Evolutionary conservation across 768 basidiomycete species (phyloP).

Genomic region (Auricularia sp.): DNA sequence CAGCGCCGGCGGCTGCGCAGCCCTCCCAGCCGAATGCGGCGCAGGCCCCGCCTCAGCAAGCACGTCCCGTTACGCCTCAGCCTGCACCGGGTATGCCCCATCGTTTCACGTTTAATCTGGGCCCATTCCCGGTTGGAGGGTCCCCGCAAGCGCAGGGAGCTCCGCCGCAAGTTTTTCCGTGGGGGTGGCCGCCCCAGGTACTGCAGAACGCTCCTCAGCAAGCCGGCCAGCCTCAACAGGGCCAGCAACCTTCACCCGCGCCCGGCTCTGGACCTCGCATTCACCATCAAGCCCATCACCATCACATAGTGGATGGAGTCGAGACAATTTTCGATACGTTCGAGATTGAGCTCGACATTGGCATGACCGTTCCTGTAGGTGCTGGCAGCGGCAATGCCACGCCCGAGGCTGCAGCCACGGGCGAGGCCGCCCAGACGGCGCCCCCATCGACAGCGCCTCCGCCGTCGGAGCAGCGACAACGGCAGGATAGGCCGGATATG

Average conservation of each 20-base stretch:
- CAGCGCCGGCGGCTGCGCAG: no score
- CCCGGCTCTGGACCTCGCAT: background rate
- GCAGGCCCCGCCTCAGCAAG: background rate
- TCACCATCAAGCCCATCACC: background rate
- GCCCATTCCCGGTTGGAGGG: background rate
- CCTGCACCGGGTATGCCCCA: background rate
- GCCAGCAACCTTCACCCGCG: background rate
- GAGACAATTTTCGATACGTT: background rate
- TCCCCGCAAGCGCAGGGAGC: background rate
- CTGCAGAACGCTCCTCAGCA: background rate
- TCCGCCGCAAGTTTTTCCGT: background rate
- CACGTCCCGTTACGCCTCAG: background rate
- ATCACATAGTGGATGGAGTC: background rate
- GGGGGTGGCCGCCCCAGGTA: background rate
- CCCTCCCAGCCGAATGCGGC: background rate
- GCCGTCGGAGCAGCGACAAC: constrained; percentile 5
- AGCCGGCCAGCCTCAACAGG: background rate
- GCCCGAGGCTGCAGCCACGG: background rate
- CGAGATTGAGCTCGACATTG: background rate
- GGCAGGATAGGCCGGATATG: background rate
- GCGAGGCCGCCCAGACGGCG: background rate
- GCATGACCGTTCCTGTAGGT: background rate
- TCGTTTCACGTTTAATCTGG: background rate
- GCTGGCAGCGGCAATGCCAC: background rate
- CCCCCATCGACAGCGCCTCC: background rate